Conservation (phyloP, 805 yeast species). For the Ogataea naganishii region DNA sequence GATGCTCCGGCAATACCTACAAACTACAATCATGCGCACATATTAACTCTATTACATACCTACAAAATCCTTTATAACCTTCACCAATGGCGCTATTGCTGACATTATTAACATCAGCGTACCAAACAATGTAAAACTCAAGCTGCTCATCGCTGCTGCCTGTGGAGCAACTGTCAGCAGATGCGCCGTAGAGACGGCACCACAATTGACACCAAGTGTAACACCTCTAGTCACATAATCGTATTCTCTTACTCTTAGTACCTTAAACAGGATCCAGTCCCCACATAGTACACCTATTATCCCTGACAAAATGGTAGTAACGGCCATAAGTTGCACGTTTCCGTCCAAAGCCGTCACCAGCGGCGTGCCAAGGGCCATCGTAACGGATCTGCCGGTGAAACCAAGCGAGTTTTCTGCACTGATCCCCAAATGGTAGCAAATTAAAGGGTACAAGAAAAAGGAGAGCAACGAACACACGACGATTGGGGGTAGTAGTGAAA, state of each 20-base stretch:
- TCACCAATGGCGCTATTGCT: conserved; percentile 47
- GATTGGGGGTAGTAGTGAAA: conserved; percentile 52
- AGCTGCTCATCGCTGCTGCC: conserved; percentile 71
- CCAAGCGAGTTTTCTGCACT: conserved; percentile 55
- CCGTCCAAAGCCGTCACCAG: conserved; percentile 61
- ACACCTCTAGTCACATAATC: conserved; percentile 74
- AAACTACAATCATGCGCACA: too few species aligned
- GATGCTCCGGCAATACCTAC: too few species aligned
- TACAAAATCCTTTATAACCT: conserved; percentile 36
- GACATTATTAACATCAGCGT: conserved; percentile 63
- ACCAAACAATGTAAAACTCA: conserved; percentile 67
- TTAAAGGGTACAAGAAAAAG: conserved; percentile 62
- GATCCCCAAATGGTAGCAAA: conserved; percentile 59
- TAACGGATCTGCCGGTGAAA: conserved; percentile 71
- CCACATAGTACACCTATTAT: conserved; percentile 65
- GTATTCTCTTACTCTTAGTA: conserved; percentile 42
- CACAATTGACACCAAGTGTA: conserved; percentile 68
- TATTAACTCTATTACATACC: too few species aligned
- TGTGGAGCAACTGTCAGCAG: conserved; percentile 61
- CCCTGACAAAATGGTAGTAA: conserved; percentile 70
- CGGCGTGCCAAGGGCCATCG: conserved; percentile 75
- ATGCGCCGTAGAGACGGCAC: conserved; percentile 79
- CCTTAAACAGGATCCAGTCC: conserved; percentile 36
- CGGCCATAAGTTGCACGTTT: conserved; percentile 65
- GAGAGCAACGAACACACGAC: conserved; percentile 45